Evolutionary conservation across 2,329 filamentous ascomycete species (phyloP), one percentile per base, ranked within the genome.

Genomic region (Aspergillus niger): DNA sequence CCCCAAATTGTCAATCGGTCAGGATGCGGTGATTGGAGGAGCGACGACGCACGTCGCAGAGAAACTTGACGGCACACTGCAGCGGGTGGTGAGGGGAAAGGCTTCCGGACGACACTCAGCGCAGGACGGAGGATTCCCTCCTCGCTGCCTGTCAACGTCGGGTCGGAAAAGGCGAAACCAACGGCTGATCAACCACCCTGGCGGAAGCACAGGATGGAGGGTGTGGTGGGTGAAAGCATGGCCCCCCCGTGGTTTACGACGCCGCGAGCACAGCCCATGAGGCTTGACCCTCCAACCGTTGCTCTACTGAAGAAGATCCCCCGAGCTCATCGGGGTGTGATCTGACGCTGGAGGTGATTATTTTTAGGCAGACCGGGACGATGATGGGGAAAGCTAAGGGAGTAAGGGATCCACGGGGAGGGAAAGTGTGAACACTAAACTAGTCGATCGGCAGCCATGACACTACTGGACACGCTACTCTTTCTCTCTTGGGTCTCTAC

Each of bases 1-100:
- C 41, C 39, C 41, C 28, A 50, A 60, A 60, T 36, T 55, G 58
- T 59, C 51, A 59, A 43, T 59, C 49, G 60, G 55, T 59, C 52
- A n/a, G n/a, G 7, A 10, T 17, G 52, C 30, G 15, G 15, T 62
- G 60, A 62, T 62, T 62, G 60, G 60, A 44, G 30, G n/a, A 30
- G 7, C n/a, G n/a, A 10, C 2, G 8, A 55, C 55, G 60, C 56
- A 59, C 41, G 52, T 60, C 32, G 57, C 58, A 55, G 43, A 20
- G 11, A 26, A 41, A 22, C 39, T 44, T 55, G n/a, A 47, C 53
- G 53, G 53, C 39, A 32, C 41, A 55, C n/a, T 55, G 53, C 53
- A 55, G 53, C 38, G 51, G 51, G 51, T 39, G 8, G 8, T 39
- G 51, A 43, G 30, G 22, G 36, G 51, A 28, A 5, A 7, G 22